Base-by-base conservation (phyloP, 371 early-diverging fungal species). In the Rhizopus sp. region DNA sequence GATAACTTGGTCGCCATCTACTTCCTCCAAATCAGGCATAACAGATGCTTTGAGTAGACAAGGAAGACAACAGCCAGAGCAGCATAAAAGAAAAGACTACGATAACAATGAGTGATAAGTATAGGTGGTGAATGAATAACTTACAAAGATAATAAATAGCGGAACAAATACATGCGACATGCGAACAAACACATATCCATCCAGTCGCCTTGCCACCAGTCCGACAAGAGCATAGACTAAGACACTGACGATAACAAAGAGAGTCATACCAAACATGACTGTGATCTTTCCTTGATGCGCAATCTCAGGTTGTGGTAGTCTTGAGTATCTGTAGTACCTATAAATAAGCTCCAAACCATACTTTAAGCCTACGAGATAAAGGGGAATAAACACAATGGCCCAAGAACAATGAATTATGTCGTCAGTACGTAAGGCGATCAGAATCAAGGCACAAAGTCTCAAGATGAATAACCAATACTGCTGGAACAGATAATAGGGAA, bases 361-460 rank as follows among this genome's bases (percentile, higher is more conserved):
- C 62, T 84, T 81, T 57, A 86, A 46, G 5, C 83, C 86, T n/a
- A 84, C 72, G 17, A 93, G 62, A 63, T 91, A 93, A 8, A 85
- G 59, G 0, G 96, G 96, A 16, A 87, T 81, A 65, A 95, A 94
- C 9, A 91, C 81, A n/a, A 90, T 52, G 0, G 65, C 85, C 93
- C 92, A 92, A n/a, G 83, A 81, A 58, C 78, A 81, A 7, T 63
- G 68, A 50, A 83, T 73, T 12, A 70, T 45, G 8, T 69, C 64
- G 68, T 88, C 84, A 55, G 89, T 73, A 38, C 85, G 83, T 16
- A 84, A 60, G 31, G 82, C 73, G 5, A 94, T 70, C 29, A 94
- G 68, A 9, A 88, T 59, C 34, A 80, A 78, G 52, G 81, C 72
- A 29, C 68, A 50, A 13, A 90, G 23, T 12, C 92, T 82, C 16